These are phyloP conservation scores for Exophiala sideris DNA, from an alignment of 2,329 filamentous ascomycete species.

Conservation along the genomic window DNA sequence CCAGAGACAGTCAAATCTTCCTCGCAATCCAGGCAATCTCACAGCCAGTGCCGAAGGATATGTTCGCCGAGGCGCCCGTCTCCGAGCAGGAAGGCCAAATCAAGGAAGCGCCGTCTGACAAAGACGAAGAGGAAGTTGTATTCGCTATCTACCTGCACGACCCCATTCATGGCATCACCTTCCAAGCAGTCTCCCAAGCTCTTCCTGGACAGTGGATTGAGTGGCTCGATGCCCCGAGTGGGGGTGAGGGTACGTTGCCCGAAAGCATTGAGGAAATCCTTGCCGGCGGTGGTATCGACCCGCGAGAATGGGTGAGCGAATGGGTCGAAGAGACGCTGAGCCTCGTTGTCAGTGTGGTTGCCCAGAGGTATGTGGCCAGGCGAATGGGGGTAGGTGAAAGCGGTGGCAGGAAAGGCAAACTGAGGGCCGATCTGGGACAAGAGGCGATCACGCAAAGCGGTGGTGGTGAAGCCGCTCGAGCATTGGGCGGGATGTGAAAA, in stretches of 20 bases:
- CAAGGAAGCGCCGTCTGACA: slow-evolving; percentile 31
- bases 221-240: slow-evolving; percentile 76
- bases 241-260: slow-evolving; percentile 55
- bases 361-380: slow-evolving; percentile 89
- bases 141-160: slow-evolving; percentile 80
- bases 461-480: slow-evolving; percentile 60
- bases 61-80: slow-evolving; percentile 63
- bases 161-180: slow-evolving; percentile 86
- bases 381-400: slow-evolving; percentile 95
- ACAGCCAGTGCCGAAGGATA: slow-evolving; percentile 57
- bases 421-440: slow-evolving; percentile 51
- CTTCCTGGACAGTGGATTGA: slow-evolving; percentile 81
- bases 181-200: slow-evolving; percentile 75
- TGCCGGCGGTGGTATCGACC: slow-evolving; percentile 71
- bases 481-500: slow-evolving; percentile 32
- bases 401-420: slow-evolving; percentile 56
- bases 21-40: slow-evolving; percentile 86
- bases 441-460: slow-evolving; percentile 55
- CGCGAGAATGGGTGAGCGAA: slow-evolving; percentile 93
- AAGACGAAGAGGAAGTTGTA: slow-evolving; percentile 59
- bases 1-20: slow-evolving; percentile 91
- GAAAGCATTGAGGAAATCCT: slow-evolving; percentile 87
- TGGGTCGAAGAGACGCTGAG: slow-evolving; percentile 89
- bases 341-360: slow-evolving; percentile 77
- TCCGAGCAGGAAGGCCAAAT: slow-evolving; percentile 33